Percentiles rank a stretch among this genome's conserved stretches.
phyloP scores from a whole-genome alignment of 2,329 filamentous ascomycete species.

The Calycina herbarum region DNA sequence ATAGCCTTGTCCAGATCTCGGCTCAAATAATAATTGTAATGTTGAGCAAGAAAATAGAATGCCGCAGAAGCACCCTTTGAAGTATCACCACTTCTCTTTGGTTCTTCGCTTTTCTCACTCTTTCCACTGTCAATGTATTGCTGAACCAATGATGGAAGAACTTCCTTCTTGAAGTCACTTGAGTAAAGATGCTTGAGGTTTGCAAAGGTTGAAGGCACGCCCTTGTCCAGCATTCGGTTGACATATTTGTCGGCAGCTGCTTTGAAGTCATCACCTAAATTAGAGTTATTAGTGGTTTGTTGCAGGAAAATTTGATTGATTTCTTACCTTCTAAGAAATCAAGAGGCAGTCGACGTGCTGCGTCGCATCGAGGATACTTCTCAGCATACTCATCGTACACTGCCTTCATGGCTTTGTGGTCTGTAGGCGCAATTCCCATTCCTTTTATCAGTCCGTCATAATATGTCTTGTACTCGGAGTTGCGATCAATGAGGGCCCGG shows the following conservation, averaged over 20 bases:
- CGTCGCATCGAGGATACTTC: conserved; percentile 81
- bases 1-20: conserved; percentile 80
- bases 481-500: conserved; percentile 76
- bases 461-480: conserved; percentile 83
- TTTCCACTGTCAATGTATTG: conserved; percentile 68
- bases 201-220: conserved; percentile 92
- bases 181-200: conserved; percentile 93
- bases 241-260: conserved; percentile 77
- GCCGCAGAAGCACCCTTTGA: conserved; percentile 72
- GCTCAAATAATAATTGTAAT: conserved; percentile 91
- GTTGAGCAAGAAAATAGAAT: conserved; percentile 91
- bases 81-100: conserved; percentile 46
- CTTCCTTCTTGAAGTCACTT: conserved; percentile 74
- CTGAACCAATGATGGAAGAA: conserved; percentile 72
- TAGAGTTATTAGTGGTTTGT: conserved; percentile 23
- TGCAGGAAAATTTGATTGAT: conserved; percentile 7
- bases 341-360: conserved; percentile 80
- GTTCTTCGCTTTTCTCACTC: conserved; percentile 45
- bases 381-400: conserved; percentile 81
- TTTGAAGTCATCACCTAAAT: conserved; percentile 72
- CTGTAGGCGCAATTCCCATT: conserved; percentile 61
- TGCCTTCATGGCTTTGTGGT: conserved; percentile 65
- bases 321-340: conserved; percentile 76
- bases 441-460: conserved; percentile 75
- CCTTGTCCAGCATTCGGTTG: conserved; percentile 82